A percentile compares a stretch with the other conserved stretches of the same genome.
Evolutionary conservation across 371 early-diverging fungal species (phyloP).

Genomic region (Mortierella sp.): DNA sequence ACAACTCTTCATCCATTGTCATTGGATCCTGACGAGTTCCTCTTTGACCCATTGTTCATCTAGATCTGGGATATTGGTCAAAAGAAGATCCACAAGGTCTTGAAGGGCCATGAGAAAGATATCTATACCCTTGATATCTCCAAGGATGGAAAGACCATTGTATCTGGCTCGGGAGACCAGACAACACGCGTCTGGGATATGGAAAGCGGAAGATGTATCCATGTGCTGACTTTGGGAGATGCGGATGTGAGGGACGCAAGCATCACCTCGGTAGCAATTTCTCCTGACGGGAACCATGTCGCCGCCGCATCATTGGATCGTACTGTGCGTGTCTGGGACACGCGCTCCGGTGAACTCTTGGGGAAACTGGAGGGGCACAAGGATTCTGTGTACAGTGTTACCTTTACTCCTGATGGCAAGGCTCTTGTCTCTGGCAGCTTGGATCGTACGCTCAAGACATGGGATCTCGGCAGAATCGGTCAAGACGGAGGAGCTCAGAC

Average conservation of each 20-base stretch:
- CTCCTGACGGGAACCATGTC: conserved; percentile 84
- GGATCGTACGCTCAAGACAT: conserved; percentile 94
- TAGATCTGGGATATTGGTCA: conserved; percentile 85
- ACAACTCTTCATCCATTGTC: no score
- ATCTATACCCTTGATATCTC: conserved; percentile 97
- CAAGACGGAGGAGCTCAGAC: conserved; percentile 53
- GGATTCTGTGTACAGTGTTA: conserved; percentile 96
- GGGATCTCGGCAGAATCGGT: conserved; percentile 78
- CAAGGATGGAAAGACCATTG: conserved; percentile 89
- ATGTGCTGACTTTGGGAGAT: conserved; percentile 84
- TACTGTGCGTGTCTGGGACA: conserved; percentile 95
- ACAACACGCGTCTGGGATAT: conserved; percentile 92
- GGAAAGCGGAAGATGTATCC: conserved; percentile 76
- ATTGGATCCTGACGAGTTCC: not conserved
- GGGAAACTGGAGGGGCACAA: conserved; percentile 96
- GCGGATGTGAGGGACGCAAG: conserved; percentile 91
- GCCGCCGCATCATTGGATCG: conserved; percentile 93
- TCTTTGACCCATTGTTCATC: not conserved
- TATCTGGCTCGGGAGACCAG: conserved; percentile 96
- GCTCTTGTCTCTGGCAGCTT: conserved; percentile 93
- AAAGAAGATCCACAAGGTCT: conserved; percentile 72
- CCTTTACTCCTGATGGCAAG: conserved; percentile 95
- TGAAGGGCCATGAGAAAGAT: conserved; percentile 95
- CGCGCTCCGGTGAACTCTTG: conserved; percentile 80
- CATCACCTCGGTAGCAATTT: conserved; percentile 94